Evolutionary conservation across 2,329 filamentous ascomycete species (phyloP).

Genomic region (Aureobasidium sp.): DNA sequence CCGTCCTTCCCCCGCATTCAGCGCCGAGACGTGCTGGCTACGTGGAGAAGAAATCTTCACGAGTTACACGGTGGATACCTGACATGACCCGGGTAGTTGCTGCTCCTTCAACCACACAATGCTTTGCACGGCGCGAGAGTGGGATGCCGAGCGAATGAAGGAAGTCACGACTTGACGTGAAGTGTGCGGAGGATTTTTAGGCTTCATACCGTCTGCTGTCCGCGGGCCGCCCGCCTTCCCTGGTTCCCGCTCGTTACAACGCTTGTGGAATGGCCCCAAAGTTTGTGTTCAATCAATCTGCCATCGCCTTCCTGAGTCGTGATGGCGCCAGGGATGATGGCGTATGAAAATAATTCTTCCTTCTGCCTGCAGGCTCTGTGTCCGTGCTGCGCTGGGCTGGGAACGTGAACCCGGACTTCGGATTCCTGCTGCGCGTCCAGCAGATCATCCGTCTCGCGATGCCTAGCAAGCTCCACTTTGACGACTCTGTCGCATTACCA

Average conservation of each 20-base stretch:
- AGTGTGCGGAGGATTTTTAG: conserved; percentile 9
- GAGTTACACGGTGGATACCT: conserved; percentile 6
- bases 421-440: conserved; percentile 12
- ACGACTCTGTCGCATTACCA: conserved; percentile 7
- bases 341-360: background rate
- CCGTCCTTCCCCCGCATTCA: background rate
- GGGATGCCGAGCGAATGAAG: background rate
- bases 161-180: conserved; percentile 12
- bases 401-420: conserved; percentile 11
- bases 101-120: background rate
- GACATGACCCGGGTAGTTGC: conserved; percentile 2
- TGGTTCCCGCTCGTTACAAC: conserved; percentile 10
- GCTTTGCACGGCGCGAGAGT: conserved; percentile 3
- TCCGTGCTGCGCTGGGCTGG: conserved; percentile 12
- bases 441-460: conserved; percentile 13
- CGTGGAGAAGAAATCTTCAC: conserved; percentile 4
- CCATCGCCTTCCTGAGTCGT: conserved; percentile 4
- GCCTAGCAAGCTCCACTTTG: conserved; percentile 5
- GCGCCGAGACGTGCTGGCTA: conserved; percentile 6
- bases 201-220: conserved; percentile 14
- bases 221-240: conserved; percentile 13
- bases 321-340: conserved; percentile 8
- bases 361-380: background rate
- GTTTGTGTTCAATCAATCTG: background rate
- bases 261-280: conserved; percentile 11